These are phyloP conservation scores for Zopfochytrium polystomum DNA, from an alignment of 371 early-diverging fungal genomes.

Conservation along the genomic window DNA sequence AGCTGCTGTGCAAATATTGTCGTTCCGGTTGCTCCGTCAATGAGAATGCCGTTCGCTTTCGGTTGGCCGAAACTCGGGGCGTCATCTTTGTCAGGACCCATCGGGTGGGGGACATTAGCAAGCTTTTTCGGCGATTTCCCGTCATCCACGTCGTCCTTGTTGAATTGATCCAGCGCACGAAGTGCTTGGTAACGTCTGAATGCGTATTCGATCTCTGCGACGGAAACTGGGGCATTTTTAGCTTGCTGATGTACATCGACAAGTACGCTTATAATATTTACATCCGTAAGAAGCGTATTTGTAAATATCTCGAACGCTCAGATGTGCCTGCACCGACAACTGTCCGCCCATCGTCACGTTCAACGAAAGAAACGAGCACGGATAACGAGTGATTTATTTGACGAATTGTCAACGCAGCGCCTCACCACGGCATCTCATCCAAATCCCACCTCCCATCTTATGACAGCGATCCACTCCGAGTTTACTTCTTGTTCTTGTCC, in stretches of 20 bases:
- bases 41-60: not conserved
- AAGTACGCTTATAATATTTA: too few species aligned
- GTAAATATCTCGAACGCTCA: conserved; percentile 24
- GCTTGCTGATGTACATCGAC: not conserved
- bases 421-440: too few species aligned
- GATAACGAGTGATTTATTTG: too few species aligned
- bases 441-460: too few species aligned
- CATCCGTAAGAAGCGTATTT: conserved; percentile 13
- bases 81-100: too few species aligned
- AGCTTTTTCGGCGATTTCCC: not conserved
- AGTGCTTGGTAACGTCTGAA: conserved; percentile 23
- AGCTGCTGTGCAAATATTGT: conserved; percentile 22
- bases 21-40: conserved; percentile 6
- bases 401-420: too few species aligned
- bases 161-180: too few species aligned
- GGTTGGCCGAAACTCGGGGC: too few species aligned
- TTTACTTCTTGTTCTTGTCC: conserved; percentile 49
- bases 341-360: conserved; percentile 21
- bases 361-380: too few species aligned
- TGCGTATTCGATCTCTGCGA: conserved; percentile 25
- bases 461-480: not conserved
- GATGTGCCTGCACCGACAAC: conserved; percentile 16
- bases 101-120: too few species aligned
- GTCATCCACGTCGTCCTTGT: not conserved
- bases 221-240: conserved; percentile 2